Evolutionary conservation across 1,284 basidiomycete species (phyloP).

Genomic region (Austroboletus novae-zelandiae): DNA sequence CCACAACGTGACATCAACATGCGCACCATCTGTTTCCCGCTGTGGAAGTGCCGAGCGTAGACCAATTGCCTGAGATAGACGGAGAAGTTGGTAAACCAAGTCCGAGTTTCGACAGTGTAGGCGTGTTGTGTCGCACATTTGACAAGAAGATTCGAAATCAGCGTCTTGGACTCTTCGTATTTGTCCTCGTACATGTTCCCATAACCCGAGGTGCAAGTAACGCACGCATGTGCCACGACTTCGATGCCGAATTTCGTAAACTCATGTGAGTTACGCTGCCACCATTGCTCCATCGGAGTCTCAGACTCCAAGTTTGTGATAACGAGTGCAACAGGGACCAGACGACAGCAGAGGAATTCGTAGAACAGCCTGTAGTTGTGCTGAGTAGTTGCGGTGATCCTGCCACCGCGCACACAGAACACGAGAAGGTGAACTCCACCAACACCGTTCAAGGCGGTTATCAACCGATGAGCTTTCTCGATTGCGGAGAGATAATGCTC

Average conservation of each 20-base stretch:
- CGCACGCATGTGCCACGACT: slow-evolving; percentile 24
- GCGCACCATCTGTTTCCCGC: slow-evolving; percentile 25
- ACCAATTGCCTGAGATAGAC: slow-evolving; percentile 27
- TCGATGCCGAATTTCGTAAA: slow-evolving; percentile 28
- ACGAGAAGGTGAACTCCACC: slow-evolving; percentile 32
- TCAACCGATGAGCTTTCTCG: slow-evolving; percentile 27
- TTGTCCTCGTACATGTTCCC: slow-evolving; percentile 28
- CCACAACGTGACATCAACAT: slow-evolving; percentile 27
- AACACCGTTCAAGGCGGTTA: slow-evolving; percentile 18
- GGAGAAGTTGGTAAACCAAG: slow-evolving; percentile 25
- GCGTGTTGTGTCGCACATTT: slow-evolving; percentile 21
- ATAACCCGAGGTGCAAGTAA: slow-evolving; percentile 28
- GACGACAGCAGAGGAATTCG: slow-evolving; percentile 28
- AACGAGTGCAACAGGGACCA: slow-evolving; percentile 31
- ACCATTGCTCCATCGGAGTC: slow-evolving; percentile 31
- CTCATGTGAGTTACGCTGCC: slow-evolving; percentile 25
- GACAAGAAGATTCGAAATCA: slow-evolving; percentile 25
- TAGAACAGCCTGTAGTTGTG: slow-evolving; percentile 33
- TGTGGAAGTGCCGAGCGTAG: slow-evolving; percentile 19
- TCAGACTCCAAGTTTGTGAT: slow-evolving; percentile 31
- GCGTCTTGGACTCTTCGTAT: slow-evolving; percentile 29
- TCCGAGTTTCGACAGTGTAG: slow-evolving; percentile 22
- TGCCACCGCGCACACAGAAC: slow-evolving; percentile 34
- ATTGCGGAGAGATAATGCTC: slow-evolving; percentile 28
- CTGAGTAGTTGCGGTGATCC: slow-evolving; percentile 30